phyloP scores from a whole-genome alignment of 768 basidiomycete genomes.

The Agaricus blazei region DNA sequence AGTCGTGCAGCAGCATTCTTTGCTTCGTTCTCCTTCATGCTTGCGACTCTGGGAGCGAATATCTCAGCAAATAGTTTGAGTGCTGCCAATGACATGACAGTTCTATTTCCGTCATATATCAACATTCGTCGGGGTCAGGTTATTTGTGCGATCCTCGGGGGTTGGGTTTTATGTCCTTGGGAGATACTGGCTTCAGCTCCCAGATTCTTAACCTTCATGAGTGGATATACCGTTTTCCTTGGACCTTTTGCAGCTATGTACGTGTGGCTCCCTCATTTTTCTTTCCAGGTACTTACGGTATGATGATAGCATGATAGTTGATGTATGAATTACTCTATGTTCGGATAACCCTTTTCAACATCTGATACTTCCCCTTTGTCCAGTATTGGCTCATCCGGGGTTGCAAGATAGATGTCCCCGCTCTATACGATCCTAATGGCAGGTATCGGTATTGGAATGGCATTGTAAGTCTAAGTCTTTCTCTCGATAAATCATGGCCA shows the following conservation, averaged over 20 bases:
- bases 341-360: neutral
- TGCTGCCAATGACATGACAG: slow-evolving; percentile 84
- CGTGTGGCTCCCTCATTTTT: slow-evolving; percentile 18
- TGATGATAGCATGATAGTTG: slow-evolving; percentile 35
- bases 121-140: slow-evolving; percentile 79
- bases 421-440: slow-evolving; percentile 78
- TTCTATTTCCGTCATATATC: slow-evolving; percentile 69
- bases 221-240: slow-evolving; percentile 81
- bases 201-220: slow-evolving; percentile 74
- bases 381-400: slow-evolving; percentile 78
- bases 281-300: neutral
- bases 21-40: slow-evolving; percentile 64
- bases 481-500: neutral
- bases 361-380: slow-evolving; percentile 1
- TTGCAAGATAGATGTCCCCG: slow-evolving; percentile 71
- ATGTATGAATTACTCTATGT: slow-evolving; percentile 25
- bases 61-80: slow-evolving; percentile 71
- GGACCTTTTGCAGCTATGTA: slow-evolving; percentile 81
- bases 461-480: slow-evolving; percentile 38
- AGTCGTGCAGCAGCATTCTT: slow-evolving; percentile 87
- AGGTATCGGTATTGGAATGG: slow-evolving; percentile 77
- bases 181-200: slow-evolving; percentile 68
- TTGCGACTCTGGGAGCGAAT: slow-evolving; percentile 69
- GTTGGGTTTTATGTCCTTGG: slow-evolving; percentile 87
- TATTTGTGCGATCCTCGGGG: slow-evolving; percentile 76